These are phyloP conservation scores for Aspergillus ellipticus DNA, from an alignment of 495 filamentous ascomycete species.

Conservation along the genomic window DNA sequence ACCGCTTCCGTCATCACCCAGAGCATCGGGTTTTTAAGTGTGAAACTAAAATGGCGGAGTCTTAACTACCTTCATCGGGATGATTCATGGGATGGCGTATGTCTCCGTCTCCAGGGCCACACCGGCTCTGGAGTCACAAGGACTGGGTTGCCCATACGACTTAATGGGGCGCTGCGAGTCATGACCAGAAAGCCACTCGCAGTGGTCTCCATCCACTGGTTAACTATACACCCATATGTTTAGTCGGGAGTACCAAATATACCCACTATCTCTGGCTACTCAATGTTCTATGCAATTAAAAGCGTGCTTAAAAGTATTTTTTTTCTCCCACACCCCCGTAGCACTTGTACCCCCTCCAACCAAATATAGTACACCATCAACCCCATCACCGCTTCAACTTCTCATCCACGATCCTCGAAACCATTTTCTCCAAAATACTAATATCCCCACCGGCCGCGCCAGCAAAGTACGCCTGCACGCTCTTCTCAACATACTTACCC, in stretches of 20 bases:
- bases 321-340: neutral
- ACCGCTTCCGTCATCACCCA: neutral
- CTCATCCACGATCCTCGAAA: constrained; percentile 72
- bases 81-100: neutral
- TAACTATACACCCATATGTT: neutral
- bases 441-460: constrained; percentile 49
- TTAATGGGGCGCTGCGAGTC: neutral
- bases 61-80: neutral
- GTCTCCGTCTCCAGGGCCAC: neutral
- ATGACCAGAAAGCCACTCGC: neutral
- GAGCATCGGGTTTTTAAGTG: neutral
- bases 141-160: neutral
- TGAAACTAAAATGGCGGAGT: neutral
- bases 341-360: too few species aligned
- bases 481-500: constrained; percentile 99
- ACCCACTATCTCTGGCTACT: constrained; percentile 1
- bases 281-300: neutral
- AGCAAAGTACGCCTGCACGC: constrained; percentile 58
- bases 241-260: constrained; percentile 2
- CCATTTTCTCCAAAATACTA: constrained; percentile 78
- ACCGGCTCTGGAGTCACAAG: neutral
- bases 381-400: constrained; percentile 46
- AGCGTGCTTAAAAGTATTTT: neutral
- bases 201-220: neutral
- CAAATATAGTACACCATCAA: neutral